Percentiles rank a stretch among this genome's conserved stretches.
These are phyloP conservation scores for Ophiognomonia clavigignenti-juglandacearum DNA, from an alignment of 2,329 filamentous ascomycete genomes.

Conservation along the genomic window DNA sequence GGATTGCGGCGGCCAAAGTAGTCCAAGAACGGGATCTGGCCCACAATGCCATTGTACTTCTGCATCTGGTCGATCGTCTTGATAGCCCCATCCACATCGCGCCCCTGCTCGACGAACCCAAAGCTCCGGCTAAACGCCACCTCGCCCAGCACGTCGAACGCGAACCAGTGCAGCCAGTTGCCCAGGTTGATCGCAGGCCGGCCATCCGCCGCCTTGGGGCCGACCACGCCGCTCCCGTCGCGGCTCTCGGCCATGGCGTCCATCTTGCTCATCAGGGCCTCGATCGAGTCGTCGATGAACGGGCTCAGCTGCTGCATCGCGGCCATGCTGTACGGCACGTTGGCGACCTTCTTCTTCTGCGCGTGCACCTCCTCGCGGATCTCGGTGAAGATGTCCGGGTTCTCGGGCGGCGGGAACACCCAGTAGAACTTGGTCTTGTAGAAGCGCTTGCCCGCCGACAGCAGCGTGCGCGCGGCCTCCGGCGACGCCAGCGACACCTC, in stretches of 20 bases:
- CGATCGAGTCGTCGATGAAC: slow-evolving; percentile 48
- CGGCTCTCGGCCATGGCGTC: slow-evolving; percentile 26
- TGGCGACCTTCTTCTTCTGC: slow-evolving; percentile 48
- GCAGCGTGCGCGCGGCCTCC: slow-evolving; percentile 37
- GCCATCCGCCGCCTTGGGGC: too few species aligned
- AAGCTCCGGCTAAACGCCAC: slow-evolving; percentile 47
- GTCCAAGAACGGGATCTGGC: slow-evolving; percentile 47
- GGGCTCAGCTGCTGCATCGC: slow-evolving; percentile 47
- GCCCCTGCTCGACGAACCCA: slow-evolving; percentile 45
- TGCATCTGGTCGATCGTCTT: slow-evolving; percentile 47
- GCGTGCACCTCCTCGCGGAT: slow-evolving; percentile 49
- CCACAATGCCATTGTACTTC: slow-evolving; percentile 47
- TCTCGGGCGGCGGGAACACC: slow-evolving; percentile 51
- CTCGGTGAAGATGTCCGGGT: slow-evolving; percentile 55
- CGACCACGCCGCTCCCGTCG: too few species aligned
- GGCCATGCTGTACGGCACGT: slow-evolving; percentile 48
- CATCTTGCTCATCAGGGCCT: slow-evolving; percentile 38
- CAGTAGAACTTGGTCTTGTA: slow-evolving; percentile 49
- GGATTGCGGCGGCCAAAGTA: slow-evolving; percentile 44
- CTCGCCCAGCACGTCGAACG: slow-evolving; percentile 47
- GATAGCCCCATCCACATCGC: slow-evolving; percentile 47
- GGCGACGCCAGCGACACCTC: slow-evolving; percentile 44
- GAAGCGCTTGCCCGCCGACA: slow-evolving; percentile 46
- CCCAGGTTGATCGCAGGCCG: slow-evolving; percentile 39
- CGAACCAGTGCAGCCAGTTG: slow-evolving; percentile 39